Percentiles rank a stretch among this genome's conserved stretches.
Evolutionary conservation across 805 yeast genomes (phyloP).

Genomic region (Spathaspora girioi): DNA sequence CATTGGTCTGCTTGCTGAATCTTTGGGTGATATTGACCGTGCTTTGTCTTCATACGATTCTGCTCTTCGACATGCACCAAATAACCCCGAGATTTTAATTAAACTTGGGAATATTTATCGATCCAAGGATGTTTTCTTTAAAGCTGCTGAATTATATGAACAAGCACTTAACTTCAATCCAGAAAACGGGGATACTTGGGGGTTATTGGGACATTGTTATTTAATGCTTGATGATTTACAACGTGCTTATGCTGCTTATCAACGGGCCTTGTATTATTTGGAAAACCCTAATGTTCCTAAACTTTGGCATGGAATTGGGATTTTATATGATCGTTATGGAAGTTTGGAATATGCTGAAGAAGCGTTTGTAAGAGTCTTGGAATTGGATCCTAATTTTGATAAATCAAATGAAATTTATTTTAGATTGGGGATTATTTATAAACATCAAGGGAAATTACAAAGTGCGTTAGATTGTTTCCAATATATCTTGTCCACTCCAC

Average conservation of each 20-base stretch:
- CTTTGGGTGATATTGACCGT: conserved; percentile 81
- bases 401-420: conserved; percentile 95
- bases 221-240: conserved; percentile 94
- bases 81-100: conserved; percentile 79
- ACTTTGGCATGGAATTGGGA: conserved; percentile 98
- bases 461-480: conserved; percentile 93
- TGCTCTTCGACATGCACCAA: conserved; percentile 81
- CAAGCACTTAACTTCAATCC: conserved; percentile 77
- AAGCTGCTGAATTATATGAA: conserved; percentile 93
- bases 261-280: conserved; percentile 87
- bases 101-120: conserved; percentile 86
- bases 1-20: conserved; percentile 84
- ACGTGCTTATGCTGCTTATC: conserved; percentile 94
- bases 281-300: conserved; percentile 94
- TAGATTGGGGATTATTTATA: conserved; percentile 92
- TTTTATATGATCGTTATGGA: conserved; percentile 92
- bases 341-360: conserved; percentile 97
- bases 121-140: conserved; percentile 83
- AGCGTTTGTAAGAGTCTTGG: conserved; percentile 93
- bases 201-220: conserved; percentile 92
- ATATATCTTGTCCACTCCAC: conserved; percentile 86
- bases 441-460: conserved; percentile 84
- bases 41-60: conserved; percentile 88
- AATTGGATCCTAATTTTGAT: conserved; percentile 93
- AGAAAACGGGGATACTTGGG: conserved; percentile 96